These are phyloP conservation scores for Globisporangium cystogenes DNA, from an alignment of 352 stramenopile genomes.

Conservation along the genomic window DNA sequence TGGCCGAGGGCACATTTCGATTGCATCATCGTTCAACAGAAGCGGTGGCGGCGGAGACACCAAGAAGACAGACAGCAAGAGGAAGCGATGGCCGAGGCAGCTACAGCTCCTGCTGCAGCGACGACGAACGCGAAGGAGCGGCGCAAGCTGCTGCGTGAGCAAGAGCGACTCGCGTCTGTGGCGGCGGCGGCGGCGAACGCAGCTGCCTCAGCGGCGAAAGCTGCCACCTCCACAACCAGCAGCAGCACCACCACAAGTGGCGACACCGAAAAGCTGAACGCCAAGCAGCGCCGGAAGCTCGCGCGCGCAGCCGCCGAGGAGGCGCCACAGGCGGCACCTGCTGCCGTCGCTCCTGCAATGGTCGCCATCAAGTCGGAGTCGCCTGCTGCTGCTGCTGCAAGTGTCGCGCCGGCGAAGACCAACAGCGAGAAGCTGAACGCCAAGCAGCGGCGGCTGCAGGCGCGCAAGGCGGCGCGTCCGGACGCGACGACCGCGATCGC, in stretches of 20 bases:
- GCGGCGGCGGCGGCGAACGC: conserved; percentile 7
- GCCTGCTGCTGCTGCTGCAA: background rate
- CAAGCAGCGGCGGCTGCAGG: conserved; percentile 48
- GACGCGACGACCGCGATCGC: conserved; percentile 4
- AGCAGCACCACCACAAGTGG: background rate
- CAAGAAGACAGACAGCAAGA: too few relatives aligned
- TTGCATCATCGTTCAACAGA: too few relatives aligned
- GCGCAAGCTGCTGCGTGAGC: conserved; percentile 58
- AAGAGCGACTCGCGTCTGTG: conserved; percentile 24
- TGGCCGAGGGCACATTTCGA: too few relatives aligned
- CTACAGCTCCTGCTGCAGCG: background rate
- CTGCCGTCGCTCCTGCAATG: background rate
- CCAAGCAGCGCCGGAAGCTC: conserved; percentile 29
- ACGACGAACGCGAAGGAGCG: conserved; percentile 77
- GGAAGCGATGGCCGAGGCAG: background rate
- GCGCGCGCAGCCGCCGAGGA: conserved; percentile 11
- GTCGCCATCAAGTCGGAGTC: conserved; percentile 3
- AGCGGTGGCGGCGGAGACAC: too few relatives aligned
- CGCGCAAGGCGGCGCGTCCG: conserved; percentile 31
- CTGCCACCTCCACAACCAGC: background rate
- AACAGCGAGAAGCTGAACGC: conserved; percentile 29
- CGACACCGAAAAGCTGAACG: conserved; percentile 20
- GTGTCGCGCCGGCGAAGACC: background rate
- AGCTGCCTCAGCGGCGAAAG: background rate
- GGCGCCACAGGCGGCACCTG: background rate